A percentile compares a stretch with the other conserved stretches of the same genome.
These are phyloP conservation scores for Oryza longistaminata DNA, from an alignment of 176 grass and related monocot species.

Conservation along the genomic window DNA sequence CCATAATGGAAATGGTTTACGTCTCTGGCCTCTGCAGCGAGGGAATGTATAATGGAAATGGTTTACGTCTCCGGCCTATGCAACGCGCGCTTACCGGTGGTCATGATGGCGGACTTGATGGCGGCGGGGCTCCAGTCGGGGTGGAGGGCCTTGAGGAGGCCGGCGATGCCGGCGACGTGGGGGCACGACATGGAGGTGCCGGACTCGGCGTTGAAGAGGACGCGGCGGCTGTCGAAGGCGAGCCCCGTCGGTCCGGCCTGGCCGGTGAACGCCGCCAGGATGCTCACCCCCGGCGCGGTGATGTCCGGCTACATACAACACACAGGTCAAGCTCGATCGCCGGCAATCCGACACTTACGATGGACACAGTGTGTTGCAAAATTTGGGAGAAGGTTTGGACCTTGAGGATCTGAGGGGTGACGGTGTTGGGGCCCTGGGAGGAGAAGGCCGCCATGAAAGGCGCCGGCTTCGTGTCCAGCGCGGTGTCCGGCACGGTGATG, in stretches of 20 bases:
- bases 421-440: conserved; percentile 69
- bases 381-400: conserved; percentile 20
- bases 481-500: conserved; percentile 59
- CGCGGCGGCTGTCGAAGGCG: conserved; percentile 69
- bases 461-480: conserved; percentile 66
- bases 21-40: too few relatives aligned
- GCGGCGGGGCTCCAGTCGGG: conserved; percentile 84
- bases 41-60: too few relatives aligned
- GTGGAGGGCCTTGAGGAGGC: conserved; percentile 72
- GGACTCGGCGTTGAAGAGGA: conserved; percentile 87
- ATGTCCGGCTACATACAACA: conserved; percentile 66
- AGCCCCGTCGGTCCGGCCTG: conserved; percentile 57
- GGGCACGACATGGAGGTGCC: conserved; percentile 98
- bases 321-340: neutral
- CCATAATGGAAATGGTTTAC: too few relatives aligned
- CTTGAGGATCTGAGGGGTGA: conserved; percentile 93
- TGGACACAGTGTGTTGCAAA: neutral
- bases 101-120: conserved; percentile 93
- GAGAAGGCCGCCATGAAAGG: conserved; percentile 96
- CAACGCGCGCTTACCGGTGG: conserved; percentile 43
- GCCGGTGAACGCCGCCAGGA: conserved; percentile 70
- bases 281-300: conserved; percentile 89
- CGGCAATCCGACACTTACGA: neutral
- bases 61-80: too few relatives aligned
- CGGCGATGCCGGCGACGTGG: conserved; percentile 78